Base-by-base conservation (phyloP, 768 basidiomycete genomes). In the Cubamyces sp. region DNA sequence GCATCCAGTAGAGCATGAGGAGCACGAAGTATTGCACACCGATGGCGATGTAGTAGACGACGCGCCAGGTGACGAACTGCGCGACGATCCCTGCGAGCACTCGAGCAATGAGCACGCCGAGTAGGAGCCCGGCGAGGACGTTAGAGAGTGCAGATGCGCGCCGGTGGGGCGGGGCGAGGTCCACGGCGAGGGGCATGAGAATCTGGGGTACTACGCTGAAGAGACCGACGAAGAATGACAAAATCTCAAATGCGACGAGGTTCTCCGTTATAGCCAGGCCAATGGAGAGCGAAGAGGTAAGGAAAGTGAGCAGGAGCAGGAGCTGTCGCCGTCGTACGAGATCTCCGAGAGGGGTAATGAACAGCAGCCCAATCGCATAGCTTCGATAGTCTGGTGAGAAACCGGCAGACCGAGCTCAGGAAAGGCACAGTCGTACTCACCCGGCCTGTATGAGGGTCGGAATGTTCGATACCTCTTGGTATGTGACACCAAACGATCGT, bases 261-360 rank as follows among this genome's bases (percentile, higher is more conserved):
- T 74, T 82, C 2, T 73, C 74, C 0, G 91, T 90, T 14, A 91
- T 64, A 0, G 89, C 82, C 0, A 94, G 79, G 0, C 88, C 92
- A 51, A 95, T 85, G 0, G 89, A 85, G 4, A 96, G 77, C 4
- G 79, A 68, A 0, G 82, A 80, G 0, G 87, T 84, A 19, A 82
- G 49, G 1, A 81, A 66, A 39, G 89, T 76, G 19, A 92, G 74
- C 11, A 79, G 61, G 23, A 96, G 78, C 30, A 90, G 80, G 0
- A 96, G 78, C 43, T 85, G 87, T 14, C 94, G 80, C 39, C 93
- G 78, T 21, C 89, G 88, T 26, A 93, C 81, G 21, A 95, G 81
- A 71, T 96, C 94, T 6, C 94, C 94, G 0, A 93, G 78, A 1
- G 94, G 94, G 0, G 90, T 84, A 57, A 96, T 84, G 43, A 94